These are phyloP conservation scores for Citropsis articulata DNA, from an alignment of 345 rosid species.

Conservation along the genomic window DNA sequence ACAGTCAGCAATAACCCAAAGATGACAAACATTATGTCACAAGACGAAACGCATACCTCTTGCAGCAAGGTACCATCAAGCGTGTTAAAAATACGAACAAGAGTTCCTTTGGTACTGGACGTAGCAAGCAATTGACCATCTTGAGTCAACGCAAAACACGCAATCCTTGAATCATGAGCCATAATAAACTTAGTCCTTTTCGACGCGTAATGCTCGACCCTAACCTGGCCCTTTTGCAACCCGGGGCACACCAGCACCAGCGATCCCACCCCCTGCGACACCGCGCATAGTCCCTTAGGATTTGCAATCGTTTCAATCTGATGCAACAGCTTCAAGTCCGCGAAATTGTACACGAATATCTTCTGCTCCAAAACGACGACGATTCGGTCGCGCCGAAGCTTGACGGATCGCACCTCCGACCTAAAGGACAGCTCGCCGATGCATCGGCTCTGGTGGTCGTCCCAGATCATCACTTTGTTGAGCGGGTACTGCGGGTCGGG, in stretches of 20 bases:
- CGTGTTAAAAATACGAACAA: slow-evolving; percentile 73
- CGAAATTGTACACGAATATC: slow-evolving; percentile 81
- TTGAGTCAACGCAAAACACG: slow-evolving; percentile 78
- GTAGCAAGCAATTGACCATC: slow-evolving; percentile 91
- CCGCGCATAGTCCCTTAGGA: slow-evolving; percentile 88
- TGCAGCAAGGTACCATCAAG: slow-evolving; percentile 72
- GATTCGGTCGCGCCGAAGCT: slow-evolving; percentile 75
- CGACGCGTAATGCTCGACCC: slow-evolving; percentile 83
- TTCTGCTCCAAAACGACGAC: slow-evolving; percentile 80
- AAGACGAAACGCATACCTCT: slow-evolving; percentile 48
- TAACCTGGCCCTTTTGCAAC: slow-evolving; percentile 84
- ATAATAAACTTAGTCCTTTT: slow-evolving; percentile 82
- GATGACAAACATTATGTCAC: neutral
- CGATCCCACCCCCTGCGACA: slow-evolving; percentile 74
- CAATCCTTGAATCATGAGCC: slow-evolving; percentile 96
- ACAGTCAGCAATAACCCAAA: neutral
- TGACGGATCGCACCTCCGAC: slow-evolving; percentile 79
- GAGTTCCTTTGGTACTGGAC: slow-evolving; percentile 85
- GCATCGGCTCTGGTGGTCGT: slow-evolving; percentile 81
- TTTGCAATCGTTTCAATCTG: slow-evolving; percentile 88
- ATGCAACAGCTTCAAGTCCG: slow-evolving; percentile 77
- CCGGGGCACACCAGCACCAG: slow-evolving; percentile 86
- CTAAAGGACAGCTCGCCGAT: slow-evolving; percentile 87
- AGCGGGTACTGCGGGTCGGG: slow-evolving; percentile 79
- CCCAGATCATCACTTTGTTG: slow-evolving; percentile 95